phyloP scores from a whole-genome alignment of 306 rosid species.

The Fragaria vesca region DNA sequence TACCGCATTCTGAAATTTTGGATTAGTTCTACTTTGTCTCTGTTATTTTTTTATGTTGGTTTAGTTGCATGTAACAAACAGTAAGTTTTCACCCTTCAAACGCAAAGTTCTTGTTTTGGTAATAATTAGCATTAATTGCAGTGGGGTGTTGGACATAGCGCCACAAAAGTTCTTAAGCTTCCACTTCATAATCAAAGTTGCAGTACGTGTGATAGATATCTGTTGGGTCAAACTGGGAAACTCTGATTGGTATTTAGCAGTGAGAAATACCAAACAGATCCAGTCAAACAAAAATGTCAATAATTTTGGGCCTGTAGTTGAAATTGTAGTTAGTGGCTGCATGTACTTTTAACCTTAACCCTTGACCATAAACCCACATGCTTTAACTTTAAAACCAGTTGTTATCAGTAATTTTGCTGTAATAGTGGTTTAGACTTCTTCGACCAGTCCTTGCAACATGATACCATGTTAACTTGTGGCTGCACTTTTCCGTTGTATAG shows the following conservation, averaged over 20 bases:
- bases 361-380: background rate
- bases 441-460: background rate
- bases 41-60: background rate
- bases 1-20: conserved; percentile 29
- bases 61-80: background rate
- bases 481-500: background rate
- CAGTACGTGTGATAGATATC: background rate
- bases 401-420: background rate
- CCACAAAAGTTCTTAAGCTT: background rate
- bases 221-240: background rate
- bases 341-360: background rate
- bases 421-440: background rate
- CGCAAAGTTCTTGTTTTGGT: background rate
- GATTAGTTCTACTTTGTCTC: background rate
- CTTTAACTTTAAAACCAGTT: background rate
- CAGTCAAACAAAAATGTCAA: background rate
- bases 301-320: background rate
- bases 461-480: conserved; percentile 1
- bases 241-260: background rate
- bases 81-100: background rate
- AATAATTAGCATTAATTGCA: background rate
- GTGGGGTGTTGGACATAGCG: background rate
- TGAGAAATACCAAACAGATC: background rate
- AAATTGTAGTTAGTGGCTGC: background rate
- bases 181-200: background rate